These are phyloP conservation scores for Trifolium subterraneum DNA, from an alignment of 306 rosid genomes.

Conservation along the genomic window DNA sequence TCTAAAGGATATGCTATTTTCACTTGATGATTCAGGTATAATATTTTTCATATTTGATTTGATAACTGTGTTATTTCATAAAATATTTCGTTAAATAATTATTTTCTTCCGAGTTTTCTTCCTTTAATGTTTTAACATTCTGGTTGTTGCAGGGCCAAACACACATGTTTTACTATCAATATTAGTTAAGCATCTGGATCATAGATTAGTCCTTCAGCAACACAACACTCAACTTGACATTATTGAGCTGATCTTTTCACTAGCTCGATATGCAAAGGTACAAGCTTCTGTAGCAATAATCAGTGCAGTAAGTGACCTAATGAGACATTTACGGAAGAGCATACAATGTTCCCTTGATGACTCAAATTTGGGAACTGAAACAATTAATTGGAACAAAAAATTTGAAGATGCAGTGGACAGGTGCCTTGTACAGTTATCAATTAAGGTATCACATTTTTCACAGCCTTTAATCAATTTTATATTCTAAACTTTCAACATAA, in stretches of 20 bases:
- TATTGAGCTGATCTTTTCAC: conserved; percentile 67
- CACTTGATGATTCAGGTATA: conserved; percentile 81
- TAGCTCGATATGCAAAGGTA: conserved; percentile 66
- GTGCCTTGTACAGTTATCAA: conserved; percentile 80
- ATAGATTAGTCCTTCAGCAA: conserved; percentile 72
- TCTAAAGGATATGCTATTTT: conserved; percentile 71
- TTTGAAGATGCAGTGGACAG: conserved; percentile 74
- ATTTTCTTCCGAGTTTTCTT: conserved; percentile 20
- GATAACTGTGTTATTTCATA: conserved; percentile 13
- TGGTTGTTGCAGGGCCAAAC: conserved; percentile 64
- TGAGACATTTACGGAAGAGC: conserved; percentile 86
- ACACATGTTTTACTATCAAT: conserved; percentile 77
- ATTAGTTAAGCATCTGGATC: conserved; percentile 87
- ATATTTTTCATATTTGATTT: conserved; percentile 19
- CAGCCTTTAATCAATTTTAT: conserved; percentile 28
- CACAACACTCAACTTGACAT: conserved; percentile 81
- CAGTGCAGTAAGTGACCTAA: conserved; percentile 73
- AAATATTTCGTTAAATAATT: conserved; percentile 27
- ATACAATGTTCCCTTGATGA: conserved; percentile 76
- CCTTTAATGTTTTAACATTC: conserved; percentile 7
- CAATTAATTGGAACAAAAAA: conserved; percentile 65
- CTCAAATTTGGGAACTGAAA: conserved; percentile 55
- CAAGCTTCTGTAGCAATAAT: conserved; percentile 73
- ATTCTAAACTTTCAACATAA: conserved; percentile 1
- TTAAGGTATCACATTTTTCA: conserved; percentile 60